phyloP scores from a whole-genome alignment of 2,329 filamentous ascomycete genomes.

The Didymella segeticola region DNA sequence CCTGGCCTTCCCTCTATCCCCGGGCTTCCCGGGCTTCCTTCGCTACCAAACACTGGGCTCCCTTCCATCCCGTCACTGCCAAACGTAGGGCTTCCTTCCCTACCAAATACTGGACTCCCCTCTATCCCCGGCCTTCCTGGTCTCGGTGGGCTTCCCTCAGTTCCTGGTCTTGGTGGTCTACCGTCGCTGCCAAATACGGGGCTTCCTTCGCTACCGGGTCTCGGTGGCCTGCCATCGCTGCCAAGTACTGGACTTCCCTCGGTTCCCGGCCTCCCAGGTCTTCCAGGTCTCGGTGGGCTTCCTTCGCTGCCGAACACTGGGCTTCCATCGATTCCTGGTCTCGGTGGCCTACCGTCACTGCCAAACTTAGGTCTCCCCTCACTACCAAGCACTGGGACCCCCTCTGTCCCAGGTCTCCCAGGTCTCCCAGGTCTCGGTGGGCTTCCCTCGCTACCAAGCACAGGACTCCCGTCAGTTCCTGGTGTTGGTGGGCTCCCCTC shows the following conservation, averaged over 20 bases:
- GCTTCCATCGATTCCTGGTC: neutral
- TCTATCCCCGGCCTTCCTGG: neutral
- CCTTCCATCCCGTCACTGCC: neutral
- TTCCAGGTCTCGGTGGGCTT: neutral
- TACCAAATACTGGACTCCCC: neutral
- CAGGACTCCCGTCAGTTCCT: neutral
- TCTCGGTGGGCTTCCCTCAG: neutral
- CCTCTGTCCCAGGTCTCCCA: too few relatives aligned
- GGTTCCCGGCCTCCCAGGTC: neutral
- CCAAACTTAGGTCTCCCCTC: neutral
- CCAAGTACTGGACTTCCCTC: neutral
- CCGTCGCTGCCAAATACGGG: too few relatives aligned
- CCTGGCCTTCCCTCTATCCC: too few relatives aligned
- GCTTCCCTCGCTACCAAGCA: too few relatives aligned
- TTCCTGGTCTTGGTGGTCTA: neutral
- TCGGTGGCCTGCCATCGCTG: neutral
- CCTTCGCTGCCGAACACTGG: too few relatives aligned
- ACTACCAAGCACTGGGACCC: too few relatives aligned
- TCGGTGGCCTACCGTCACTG: neutral
- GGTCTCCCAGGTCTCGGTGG: too few relatives aligned
- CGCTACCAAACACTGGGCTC: neutral
- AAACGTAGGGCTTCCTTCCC: neutral
- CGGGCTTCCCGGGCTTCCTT: too few relatives aligned
- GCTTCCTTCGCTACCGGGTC: neutral
- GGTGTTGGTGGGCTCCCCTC: too few relatives aligned